Evolutionary conservation across 2,329 filamentous ascomycete genomes (phyloP).

Genomic region (Microsporum ferrugineum): DNA sequence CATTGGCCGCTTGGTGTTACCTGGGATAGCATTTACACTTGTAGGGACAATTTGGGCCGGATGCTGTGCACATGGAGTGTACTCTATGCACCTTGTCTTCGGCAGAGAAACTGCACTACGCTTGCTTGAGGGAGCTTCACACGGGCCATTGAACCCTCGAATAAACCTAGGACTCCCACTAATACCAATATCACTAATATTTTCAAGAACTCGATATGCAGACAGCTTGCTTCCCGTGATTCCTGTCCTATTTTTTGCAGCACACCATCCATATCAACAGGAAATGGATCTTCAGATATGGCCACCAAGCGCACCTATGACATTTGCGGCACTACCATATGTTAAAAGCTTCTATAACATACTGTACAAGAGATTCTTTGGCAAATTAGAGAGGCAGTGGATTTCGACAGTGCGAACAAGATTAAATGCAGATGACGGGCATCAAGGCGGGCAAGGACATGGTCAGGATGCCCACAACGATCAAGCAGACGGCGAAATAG

Average conservation of each 20-base stretch:
- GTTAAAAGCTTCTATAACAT: constrained; percentile 52
- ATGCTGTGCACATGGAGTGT: constrained; percentile 48
- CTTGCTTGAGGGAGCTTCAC: constrained; percentile 39
- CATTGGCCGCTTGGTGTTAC: constrained; percentile 50
- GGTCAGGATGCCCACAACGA: constrained; percentile 25
- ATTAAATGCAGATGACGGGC: constrained; percentile 28
- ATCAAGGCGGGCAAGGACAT: constrained; percentile 16
- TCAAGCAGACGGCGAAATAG: constrained; percentile 31
- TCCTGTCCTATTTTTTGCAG: constrained; percentile 46
- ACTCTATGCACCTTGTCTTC: constrained; percentile 55
- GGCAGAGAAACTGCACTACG: constrained; percentile 48
- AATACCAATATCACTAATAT: constrained; percentile 55
- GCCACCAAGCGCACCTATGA: constrained; percentile 56
- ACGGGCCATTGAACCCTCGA: constrained; percentile 35
- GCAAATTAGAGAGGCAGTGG: constrained; percentile 49
- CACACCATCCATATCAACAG: constrained; percentile 31
- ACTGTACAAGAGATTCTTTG: constrained; percentile 50
- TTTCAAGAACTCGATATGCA: constrained; percentile 53
- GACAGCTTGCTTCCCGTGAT: constrained; percentile 54
- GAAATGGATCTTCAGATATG: constrained; percentile 46
- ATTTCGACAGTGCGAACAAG: constrained; percentile 51
- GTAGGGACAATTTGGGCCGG: constrained; percentile 41
- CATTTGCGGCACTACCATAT: constrained; percentile 56
- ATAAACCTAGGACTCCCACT: constrained; percentile 52
- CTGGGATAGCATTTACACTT: constrained; percentile 47